Base-by-base conservation (phyloP, 179 eudicot genomes). In the Amaranthus tricolor region DNA sequence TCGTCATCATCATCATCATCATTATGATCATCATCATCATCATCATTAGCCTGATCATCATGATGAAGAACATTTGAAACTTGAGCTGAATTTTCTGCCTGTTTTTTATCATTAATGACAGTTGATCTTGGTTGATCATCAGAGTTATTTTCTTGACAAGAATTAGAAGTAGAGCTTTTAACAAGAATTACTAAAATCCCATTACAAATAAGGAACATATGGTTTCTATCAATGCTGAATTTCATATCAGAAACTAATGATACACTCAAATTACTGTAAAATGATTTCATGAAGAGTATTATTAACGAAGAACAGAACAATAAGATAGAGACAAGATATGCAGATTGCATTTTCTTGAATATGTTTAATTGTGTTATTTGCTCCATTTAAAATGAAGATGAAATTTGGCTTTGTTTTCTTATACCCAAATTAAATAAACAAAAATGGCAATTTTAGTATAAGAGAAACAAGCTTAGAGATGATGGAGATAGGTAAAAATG, bases 151-250 rank as follows among this genome's bases (percentile, higher is more conserved):
- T 68, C 71, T 31, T 9, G 57, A 67, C 57, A 17, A 7, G 58
- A 66, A n/a, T 24, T 1, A 5, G 71, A 68, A n/a, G 59, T 13
- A 0, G 71, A 68, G 47, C 58, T 51, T 64, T 69, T 81, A 7
- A 81, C 81, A 12, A 81, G 49, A 69, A 81, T 69, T 6, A 74
- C 84, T 16, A 77, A 60, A 62, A 81, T 77, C 50, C 84, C 80
- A 77, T 81, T 81, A 21, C 84, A 81, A 6, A 81, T 66, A 58
- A 81, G 70, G 72, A 81, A 81, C 75, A 81, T 64, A 62, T 81
- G 78, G 62, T 78, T 81, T 68, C 84, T 77, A 56, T 75, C 84
- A 78, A 81, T 47, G 53, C 24, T 77, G 51, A 77, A 77, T 56
- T 58, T 77, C 49, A 80, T 50, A 43, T 20, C 24, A 6, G 80